Evolutionary conservation across 331 rosid species (phyloP).

Genomic region (Quercus tomentella): DNA sequence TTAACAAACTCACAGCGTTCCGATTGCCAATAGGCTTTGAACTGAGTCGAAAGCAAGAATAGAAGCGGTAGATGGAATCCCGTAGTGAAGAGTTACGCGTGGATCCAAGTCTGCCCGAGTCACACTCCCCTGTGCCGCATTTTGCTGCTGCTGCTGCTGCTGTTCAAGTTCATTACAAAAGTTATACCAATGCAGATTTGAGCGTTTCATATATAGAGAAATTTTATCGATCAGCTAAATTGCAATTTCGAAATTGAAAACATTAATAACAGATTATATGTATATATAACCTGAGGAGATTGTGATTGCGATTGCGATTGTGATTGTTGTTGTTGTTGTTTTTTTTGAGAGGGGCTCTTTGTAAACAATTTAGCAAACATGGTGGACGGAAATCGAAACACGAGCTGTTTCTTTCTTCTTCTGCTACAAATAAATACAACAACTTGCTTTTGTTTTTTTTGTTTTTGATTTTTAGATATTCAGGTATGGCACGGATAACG

Average conservation of each 20-base stretch:
- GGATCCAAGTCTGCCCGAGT: slow-evolving; percentile 46
- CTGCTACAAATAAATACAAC: not conserved
- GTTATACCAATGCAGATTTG: not conserved
- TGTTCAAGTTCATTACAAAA: slow-evolving; percentile 3
- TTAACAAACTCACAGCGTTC: slow-evolving; percentile 59
- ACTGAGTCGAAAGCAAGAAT: slow-evolving; percentile 69
- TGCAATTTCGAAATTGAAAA: not conserved
- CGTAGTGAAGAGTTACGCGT: slow-evolving; percentile 66
- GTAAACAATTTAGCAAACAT: slow-evolving; percentile 68
- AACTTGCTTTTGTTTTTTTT: too few species aligned
- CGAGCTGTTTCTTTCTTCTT: slow-evolving; percentile 16
- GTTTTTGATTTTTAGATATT: slow-evolving; percentile 26
- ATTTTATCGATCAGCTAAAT: not conserved
- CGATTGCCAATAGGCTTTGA: slow-evolving; percentile 74
- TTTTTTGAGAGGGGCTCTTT: not conserved
- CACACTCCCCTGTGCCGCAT: slow-evolving; percentile 31
- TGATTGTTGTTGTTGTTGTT: not conserved
- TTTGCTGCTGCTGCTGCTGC: slow-evolving; percentile 4
- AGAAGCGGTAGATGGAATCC: slow-evolving; percentile 77
- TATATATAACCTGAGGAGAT: slow-evolving; percentile 30
- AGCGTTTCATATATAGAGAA: not conserved
- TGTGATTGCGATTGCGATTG: slow-evolving; percentile 4
- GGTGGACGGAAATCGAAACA: slow-evolving; percentile 16
- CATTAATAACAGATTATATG: not conserved
- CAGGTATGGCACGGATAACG: slow-evolving; percentile 33